Base-by-base conservation (phyloP, 2,329 filamentous ascomycete genomes). In the Fusarium virguliforme region DNA sequence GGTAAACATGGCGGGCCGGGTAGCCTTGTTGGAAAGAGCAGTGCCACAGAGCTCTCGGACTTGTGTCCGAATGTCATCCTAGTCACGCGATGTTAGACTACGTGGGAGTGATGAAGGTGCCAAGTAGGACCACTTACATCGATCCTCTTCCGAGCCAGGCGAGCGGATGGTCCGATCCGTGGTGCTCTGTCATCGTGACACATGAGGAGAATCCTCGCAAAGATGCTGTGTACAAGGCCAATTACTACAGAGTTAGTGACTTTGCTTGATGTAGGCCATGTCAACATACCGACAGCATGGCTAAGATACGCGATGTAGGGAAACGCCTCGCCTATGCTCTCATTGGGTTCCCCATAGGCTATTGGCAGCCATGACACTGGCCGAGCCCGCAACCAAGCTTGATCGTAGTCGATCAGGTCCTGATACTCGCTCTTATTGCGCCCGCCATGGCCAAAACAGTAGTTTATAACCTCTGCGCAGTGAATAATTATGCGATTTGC, bases 391-490 rank as follows among this genome's bases (percentile, higher is more conserved):
- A 81, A 73, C 88, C 88, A 89, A 24, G 80, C 77, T 34, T 81
- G 76, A 56, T 84, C 83, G 62, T 84, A 85, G 6, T 82, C 77
- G 10, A 83, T 77, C 12, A 90, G 78, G 26, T 82, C 79, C 7
- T 76, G 79, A 81, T 87, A 89, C 22, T 78, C 71, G 3, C 67
- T 63, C 37, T 75, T 67, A 64, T 67, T 46, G 57, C 78, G 67
- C 63, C 80, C 68, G 74, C 75, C 69, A 24, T 83, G 79, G 2
- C 85, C 83, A 70, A 90, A 91, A 75, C 89, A 91, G 72, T 86
- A 90, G 66, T 90, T 88, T 15, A 91, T 79, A 1, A 91, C 87
- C 67, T 90, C 88, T n/a, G 88, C 88, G 60, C 88, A 89, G 71
- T 89, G 86, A 4, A 89, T 84, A 0, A 91, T 84, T 15, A 89